These are phyloP conservation scores for Monoraphidium neglectum DNA, from an alignment of 139 green algal species.

Conservation along the genomic window DNA sequence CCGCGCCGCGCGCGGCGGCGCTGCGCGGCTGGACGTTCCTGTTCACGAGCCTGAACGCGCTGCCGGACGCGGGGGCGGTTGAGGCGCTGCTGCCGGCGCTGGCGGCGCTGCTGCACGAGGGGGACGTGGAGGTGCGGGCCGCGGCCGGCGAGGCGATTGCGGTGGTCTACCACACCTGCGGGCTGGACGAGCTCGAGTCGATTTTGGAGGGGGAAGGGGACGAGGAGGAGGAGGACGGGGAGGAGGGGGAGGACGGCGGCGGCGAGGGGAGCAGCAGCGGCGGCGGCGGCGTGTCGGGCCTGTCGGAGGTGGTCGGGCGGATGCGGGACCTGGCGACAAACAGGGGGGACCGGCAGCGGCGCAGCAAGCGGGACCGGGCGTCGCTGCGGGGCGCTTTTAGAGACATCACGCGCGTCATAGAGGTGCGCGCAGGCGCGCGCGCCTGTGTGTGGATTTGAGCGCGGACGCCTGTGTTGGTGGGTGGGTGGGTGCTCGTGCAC, in stretches of 20 bases:
- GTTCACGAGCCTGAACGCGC: slow-evolving; percentile 54
- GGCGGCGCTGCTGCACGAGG: slow-evolving; percentile 30
- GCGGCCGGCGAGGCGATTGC: slow-evolving; percentile 70
- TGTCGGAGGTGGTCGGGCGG: slow-evolving; percentile 63
- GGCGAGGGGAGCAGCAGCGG: background rate
- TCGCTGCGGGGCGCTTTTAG: slow-evolving; percentile 58
- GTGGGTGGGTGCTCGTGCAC: no score
- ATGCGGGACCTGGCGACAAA: slow-evolving; percentile 77
- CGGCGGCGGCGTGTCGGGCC: slow-evolving; percentile 1
- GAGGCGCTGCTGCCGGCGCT: slow-evolving; percentile 45
- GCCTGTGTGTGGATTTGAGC: no score
- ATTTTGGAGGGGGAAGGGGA: slow-evolving; percentile 16
- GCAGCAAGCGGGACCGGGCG: slow-evolving; percentile 56
- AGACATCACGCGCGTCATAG: slow-evolving; percentile 44
- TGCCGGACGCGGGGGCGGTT: slow-evolving; percentile 32
- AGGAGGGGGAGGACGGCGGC: background rate
- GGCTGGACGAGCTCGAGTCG: slow-evolving; percentile 33
- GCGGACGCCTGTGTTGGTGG: no score
- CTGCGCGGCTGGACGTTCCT: slow-evolving; percentile 71
- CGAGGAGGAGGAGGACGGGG: slow-evolving; percentile 22
- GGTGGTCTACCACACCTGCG: slow-evolving; percentile 55
- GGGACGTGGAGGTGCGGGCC: slow-evolving; percentile 19
- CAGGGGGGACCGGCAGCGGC: slow-evolving; percentile 59
- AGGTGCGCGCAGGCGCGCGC: no score
- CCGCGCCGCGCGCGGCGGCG: slow-evolving; percentile 36